phyloP scores from a whole-genome alignment of 2,329 filamentous ascomycete genomes.

The Xylaria sp. region DNA sequence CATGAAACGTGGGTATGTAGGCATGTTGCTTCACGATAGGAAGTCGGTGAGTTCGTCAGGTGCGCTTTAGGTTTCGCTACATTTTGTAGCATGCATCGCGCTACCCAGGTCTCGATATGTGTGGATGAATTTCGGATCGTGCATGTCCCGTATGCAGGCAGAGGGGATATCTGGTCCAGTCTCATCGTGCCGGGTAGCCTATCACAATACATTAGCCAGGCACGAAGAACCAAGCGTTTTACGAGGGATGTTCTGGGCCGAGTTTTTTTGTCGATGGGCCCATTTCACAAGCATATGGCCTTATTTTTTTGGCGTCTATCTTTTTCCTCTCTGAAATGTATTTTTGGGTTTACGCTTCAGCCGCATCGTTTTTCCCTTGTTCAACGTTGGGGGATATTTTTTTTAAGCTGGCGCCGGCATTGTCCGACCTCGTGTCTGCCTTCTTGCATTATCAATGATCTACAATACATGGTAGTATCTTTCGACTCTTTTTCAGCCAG shows the following conservation, averaged over 20 bases:
- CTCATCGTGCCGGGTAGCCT: conserved; percentile 27
- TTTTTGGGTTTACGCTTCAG: conserved; percentile 25
- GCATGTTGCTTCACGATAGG: conserved; percentile 10
- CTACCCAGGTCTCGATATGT: conserved; percentile 27
- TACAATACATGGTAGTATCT: conserved; percentile 32
- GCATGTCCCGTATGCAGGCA: conserved; percentile 28
- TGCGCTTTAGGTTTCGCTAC: conserved; percentile 25
- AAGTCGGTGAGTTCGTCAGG: conserved; percentile 34
- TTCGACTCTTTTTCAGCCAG: conserved; percentile 34
- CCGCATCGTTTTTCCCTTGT: conserved; percentile 25
- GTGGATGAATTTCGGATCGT: conserved; percentile 28
- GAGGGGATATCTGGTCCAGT: conserved; percentile 27
- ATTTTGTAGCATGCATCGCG: conserved; percentile 19
- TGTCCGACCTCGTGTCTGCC: conserved; percentile 38
- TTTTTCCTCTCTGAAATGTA: neutral
- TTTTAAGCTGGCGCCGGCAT: conserved; percentile 10
- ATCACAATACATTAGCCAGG: conserved; percentile 36
- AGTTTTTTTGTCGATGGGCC: conserved; percentile 5
- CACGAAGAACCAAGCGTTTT: conserved; percentile 25
- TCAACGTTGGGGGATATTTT: conserved; percentile 13
- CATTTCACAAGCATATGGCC: conserved; percentile 21
- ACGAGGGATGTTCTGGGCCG: conserved; percentile 11
- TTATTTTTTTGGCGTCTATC: conserved; percentile 4
- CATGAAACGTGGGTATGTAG: conserved; percentile 12
- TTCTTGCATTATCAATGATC: conserved; percentile 36